These are phyloP conservation scores for Sodiomyces alkalinus DNA, from an alignment of 2,329 filamentous ascomycete species.

Conservation along the genomic window DNA sequence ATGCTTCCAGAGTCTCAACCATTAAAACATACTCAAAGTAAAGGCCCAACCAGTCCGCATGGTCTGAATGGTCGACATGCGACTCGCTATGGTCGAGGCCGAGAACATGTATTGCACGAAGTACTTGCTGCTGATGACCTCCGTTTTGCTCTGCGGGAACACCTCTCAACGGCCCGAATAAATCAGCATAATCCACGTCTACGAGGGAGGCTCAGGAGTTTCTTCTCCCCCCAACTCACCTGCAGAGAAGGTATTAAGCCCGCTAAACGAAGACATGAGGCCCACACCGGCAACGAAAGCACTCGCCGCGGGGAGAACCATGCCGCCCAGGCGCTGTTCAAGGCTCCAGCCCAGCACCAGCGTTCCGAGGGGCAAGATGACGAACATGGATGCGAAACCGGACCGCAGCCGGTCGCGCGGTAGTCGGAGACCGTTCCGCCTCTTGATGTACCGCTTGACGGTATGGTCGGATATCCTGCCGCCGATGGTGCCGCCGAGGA, in stretches of 20 bases:
- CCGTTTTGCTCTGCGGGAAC: constrained; percentile 5
- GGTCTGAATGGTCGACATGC: constrained; percentile 33
- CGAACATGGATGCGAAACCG: constrained; percentile 14
- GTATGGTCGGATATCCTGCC: constrained; percentile 29
- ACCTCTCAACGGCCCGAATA: constrained; percentile 8
- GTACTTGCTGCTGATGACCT: constrained; percentile 9
- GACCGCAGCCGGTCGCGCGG: constrained; percentile 18
- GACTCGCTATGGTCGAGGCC: constrained; percentile 30
- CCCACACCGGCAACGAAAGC: constrained; percentile 18
- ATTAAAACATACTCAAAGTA: constrained; percentile 16
- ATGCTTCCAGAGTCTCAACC: rapidly evolving
- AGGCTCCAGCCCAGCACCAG: constrained; percentile 22
- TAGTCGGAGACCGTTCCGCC: constrained; percentile 15
- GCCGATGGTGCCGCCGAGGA: constrained; percentile 49
- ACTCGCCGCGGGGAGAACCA: constrained; percentile 18
- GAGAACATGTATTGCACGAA: constrained; percentile 8
- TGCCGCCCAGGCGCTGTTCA: constrained; percentile 15
- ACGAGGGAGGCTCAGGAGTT: too few relatives aligned
- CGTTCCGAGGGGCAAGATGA: constrained; percentile 15
- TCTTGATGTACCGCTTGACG: constrained; percentile 22
- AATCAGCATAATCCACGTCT: too few relatives aligned
- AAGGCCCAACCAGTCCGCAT: constrained; percentile 38
- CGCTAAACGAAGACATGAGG: constrained; percentile 20
- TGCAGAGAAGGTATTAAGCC: constrained; percentile 23
- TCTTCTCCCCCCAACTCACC: too few relatives aligned